Base-by-base conservation (phyloP, 116 monocot species). In the Zostera marina region DNA sequence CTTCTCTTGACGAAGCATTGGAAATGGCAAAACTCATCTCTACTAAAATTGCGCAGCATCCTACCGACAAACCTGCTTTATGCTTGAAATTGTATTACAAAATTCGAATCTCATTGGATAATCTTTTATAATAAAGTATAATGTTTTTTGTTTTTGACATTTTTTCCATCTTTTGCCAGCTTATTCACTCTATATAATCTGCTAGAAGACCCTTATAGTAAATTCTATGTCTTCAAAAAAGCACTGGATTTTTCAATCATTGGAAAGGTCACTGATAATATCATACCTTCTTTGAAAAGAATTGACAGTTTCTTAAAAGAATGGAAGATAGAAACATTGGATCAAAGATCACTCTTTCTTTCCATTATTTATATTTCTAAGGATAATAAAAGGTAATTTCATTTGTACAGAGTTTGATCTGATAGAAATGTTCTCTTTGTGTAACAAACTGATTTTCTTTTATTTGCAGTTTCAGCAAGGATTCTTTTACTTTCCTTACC, bases 101-200 rank as follows among this genome's bases (percentile, higher is more conserved):
- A 22, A 2, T 32, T 39, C 26, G 7, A 25, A 22, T 25, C 62
- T n/a, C 21, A 25, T 41, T 54, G 61, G 14, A 16, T 39, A 16
- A 38, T 9, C 26, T 59, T 5, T 32, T 41, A 19, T 40, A 0
- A 17, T n/a, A 47, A 14, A 1, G 38, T 11, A 4, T 22, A 20
- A 44, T 44, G 42, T 10, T 56, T 55, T 45, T 24, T 9, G 44
- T 67, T 6, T 44, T 38, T 76, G 49, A 79, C 25, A 23, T 46
- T 16, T 77, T 14, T 12, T 77, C n/a, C 7, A 42, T 68, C 23
- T 46, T 71, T 56, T 14, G 48, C 57, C 83, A 96, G 96, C n/a
- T 70, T 96, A 65, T 89, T 96, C 79, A 83, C 68, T 71, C 67
- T 96, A 39, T 96, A 89, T 74, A 96, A 96, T 42, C 82, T 96